Evolutionary conservation across 73 alveolate genomes (phyloP).

Genomic region (Urostyla sp.): DNA sequence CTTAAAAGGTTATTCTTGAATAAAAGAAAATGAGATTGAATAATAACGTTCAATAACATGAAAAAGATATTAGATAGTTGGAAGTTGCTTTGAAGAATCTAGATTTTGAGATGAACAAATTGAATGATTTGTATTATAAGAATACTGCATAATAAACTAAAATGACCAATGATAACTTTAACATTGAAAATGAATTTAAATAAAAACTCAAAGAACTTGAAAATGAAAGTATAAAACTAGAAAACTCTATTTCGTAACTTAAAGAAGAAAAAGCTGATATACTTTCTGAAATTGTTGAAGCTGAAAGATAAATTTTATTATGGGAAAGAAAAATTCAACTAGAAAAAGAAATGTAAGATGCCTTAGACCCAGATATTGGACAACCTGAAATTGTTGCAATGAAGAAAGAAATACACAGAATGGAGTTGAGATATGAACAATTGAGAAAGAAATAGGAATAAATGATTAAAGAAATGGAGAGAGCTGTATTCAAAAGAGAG

Average conservation of each 20-base stretch:
- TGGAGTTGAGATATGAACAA: slow-evolving; percentile 93
- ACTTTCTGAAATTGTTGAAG: slow-evolving; percentile 96
- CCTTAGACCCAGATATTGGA: slow-evolving; percentile 97
- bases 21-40: slow-evolving; percentile 94
- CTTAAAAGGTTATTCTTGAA: slow-evolving; percentile 91
- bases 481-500: slow-evolving; percentile 97
- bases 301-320: slow-evolving; percentile 95
- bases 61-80: slow-evolving; percentile 93
- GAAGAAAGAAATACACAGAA: slow-evolving; percentile 97
- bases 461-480: slow-evolving; percentile 96
- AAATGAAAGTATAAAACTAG: slow-evolving; percentile 92
- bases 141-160: slow-evolving; percentile 85
- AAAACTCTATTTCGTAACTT: slow-evolving; percentile 90
- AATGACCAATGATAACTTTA: slow-evolving; percentile 90
- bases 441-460: slow-evolving; percentile 92
- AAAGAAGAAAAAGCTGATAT: slow-evolving; percentile 97
- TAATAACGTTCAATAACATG: slow-evolving; percentile 80
- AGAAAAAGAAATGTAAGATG: slow-evolving; percentile 98
- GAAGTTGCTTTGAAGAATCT: slow-evolving; percentile 93
- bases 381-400: slow-evolving; percentile 93
- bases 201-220: slow-evolving; percentile 95
- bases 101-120: slow-evolving; percentile 96
- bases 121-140: slow-evolving; percentile 90
- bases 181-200: slow-evolving; percentile 92
- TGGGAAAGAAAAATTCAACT: slow-evolving; percentile 98